Evolutionary conservation across 202 grass and related monocot species (phyloP).

Genomic region (Elaeis oleifera): DNA sequence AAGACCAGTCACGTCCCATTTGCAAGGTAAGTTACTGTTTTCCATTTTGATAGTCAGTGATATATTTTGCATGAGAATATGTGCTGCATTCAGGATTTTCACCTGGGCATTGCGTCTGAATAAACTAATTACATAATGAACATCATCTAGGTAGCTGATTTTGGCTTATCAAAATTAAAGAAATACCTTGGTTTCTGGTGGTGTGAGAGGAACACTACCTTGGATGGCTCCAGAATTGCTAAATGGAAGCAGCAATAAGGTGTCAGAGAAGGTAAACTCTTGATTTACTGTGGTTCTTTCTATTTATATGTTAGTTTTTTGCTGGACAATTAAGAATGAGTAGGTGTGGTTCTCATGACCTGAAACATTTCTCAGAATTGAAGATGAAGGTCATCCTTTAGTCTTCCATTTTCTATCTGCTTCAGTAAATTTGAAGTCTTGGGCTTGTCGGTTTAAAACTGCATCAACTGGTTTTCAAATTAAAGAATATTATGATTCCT

Average conservation of each 20-base stretch:
- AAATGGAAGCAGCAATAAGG: conserved; percentile 89
- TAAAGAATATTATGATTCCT: too few species aligned
- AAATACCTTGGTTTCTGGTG: conserved; percentile 88
- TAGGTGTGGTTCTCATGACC: background rate
- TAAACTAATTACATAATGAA: background rate
- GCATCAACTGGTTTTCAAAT: background rate
- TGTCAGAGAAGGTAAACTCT: conserved; percentile 83
- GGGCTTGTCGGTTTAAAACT: background rate
- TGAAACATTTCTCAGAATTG: background rate
- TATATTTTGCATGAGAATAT: background rate
- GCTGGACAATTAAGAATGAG: background rate
- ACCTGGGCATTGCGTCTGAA: background rate
- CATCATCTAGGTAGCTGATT: conserved; percentile 73
- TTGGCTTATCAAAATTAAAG: conserved; percentile 96
- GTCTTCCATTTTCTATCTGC: conserved; percentile 2
- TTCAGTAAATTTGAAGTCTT: background rate
- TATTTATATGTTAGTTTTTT: conserved; percentile 13
- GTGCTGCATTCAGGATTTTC: background rate
- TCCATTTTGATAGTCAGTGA: conserved; percentile 6
- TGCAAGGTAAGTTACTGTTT: conserved; percentile 52
- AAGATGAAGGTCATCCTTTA: background rate
- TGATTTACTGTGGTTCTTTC: background rate
- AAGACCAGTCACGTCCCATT: conserved; percentile 85
- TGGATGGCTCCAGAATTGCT: conserved; percentile 97
- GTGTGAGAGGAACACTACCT: conserved; percentile 83